Conservation (phyloP, 163 green algal genomes). For the Prototheca wickerhamii region DNA sequence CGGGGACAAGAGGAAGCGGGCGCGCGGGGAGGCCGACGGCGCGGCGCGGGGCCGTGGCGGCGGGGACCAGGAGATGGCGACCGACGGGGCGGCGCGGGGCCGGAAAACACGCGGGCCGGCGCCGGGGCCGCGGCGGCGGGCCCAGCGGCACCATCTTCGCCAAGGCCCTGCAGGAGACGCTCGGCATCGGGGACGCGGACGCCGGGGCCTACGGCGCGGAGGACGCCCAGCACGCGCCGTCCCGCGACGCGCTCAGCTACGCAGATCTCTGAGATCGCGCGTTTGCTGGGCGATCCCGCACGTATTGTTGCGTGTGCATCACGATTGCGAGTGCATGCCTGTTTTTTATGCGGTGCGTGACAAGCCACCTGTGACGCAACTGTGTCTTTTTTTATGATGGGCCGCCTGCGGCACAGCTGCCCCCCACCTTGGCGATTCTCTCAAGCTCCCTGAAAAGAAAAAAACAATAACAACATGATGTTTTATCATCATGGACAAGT, state of each 20-base stretch:
- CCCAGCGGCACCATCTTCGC: neutral
- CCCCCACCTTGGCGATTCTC: no score
- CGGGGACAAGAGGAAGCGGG: neutral
- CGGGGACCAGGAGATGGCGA: conserved; percentile 8
- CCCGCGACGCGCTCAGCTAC: conserved; percentile 12
- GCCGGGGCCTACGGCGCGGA: neutral
- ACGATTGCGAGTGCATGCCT: no score
- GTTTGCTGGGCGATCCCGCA: no score
- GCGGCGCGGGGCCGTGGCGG: conserved; percentile 1
- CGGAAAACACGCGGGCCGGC: neutral
- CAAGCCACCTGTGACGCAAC: no score
- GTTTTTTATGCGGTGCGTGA: no score
- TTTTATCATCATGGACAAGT: no score
- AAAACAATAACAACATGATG: no score
- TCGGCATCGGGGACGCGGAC: neutral
- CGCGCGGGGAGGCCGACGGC: neutral
- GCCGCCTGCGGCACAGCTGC: no score
- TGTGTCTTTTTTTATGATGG: no score
- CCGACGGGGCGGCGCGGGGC: neutral
- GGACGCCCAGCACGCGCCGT: neutral
- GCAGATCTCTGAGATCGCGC: conserved; percentile 11
- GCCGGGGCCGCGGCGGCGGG: conserved; percentile 2
- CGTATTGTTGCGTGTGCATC: no score
- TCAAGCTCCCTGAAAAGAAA: no score
- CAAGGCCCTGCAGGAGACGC: neutral